phyloP scores from a whole-genome alignment of 306 rosid genomes.

The Cucurbita ficifolia region DNA sequence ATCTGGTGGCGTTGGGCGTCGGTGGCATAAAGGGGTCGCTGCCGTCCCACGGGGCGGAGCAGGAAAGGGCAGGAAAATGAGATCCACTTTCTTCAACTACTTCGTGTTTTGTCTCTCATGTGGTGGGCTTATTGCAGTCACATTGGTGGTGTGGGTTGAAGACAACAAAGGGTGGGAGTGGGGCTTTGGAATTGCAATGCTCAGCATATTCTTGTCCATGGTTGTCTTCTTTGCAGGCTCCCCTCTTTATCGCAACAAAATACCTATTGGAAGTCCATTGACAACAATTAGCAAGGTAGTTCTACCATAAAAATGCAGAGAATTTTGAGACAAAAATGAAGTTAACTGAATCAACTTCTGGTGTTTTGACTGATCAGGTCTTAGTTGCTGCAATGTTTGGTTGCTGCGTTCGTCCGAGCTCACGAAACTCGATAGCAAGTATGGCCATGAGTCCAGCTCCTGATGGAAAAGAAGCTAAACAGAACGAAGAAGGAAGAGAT shows the following conservation, averaged over 20 bases:
- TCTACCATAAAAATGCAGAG: background rate
- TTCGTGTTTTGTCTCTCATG: constrained; percentile 67
- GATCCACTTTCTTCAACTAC: constrained; percentile 94
- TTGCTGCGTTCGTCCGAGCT: constrained; percentile 1
- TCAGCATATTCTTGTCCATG: constrained; percentile 55
- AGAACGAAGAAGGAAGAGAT: too few relatives aligned
- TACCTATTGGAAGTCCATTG: constrained; percentile 76
- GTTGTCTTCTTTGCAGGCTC: constrained; percentile 66
- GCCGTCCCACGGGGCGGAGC: constrained; percentile 82
- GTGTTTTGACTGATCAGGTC: constrained; percentile 25
- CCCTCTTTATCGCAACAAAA: constrained; percentile 43
- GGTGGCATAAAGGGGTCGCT: constrained; percentile 92
- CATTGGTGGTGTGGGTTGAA: constrained; percentile 90
- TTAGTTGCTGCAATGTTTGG: constrained; percentile 44
- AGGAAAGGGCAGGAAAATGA: constrained; percentile 64
- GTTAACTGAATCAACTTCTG: too few relatives aligned
- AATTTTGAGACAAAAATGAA: background rate
- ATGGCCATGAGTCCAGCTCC: constrained; percentile 21
- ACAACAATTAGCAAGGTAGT: constrained; percentile 68
- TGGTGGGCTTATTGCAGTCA: constrained; percentile 76
- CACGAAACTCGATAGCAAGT: constrained; percentile 28
- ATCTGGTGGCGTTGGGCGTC: constrained; percentile 70
- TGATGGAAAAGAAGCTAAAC: background rate
- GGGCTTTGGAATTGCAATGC: constrained; percentile 80
- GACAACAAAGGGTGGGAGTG: constrained; percentile 97